Percentiles rank a stretch among this genome's conserved stretches.
Conservation (phyloP, 441 rosid genomes). For the Gossypium armourianum region DNA sequence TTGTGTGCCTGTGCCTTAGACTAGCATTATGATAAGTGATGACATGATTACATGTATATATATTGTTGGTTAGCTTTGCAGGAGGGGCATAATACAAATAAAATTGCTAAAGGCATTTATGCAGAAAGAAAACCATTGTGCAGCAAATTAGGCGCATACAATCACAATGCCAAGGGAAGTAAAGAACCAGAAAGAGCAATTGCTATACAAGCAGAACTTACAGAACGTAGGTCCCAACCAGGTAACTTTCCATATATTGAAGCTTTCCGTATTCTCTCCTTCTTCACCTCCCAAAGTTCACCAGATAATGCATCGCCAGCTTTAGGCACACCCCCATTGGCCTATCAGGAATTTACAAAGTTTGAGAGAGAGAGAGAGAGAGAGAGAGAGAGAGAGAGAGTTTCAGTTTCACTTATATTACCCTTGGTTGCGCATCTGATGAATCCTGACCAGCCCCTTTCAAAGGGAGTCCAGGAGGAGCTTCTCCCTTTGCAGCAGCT, state of each 20-base stretch:
- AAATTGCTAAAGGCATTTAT: not conserved
- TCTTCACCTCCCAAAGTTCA: slow-evolving; percentile 83
- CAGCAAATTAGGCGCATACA: not conserved
- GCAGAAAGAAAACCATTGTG: not conserved
- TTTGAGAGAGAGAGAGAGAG: slow-evolving; percentile 7
- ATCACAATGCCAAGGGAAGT: not conserved
- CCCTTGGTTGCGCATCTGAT: slow-evolving; percentile 73
- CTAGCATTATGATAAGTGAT: not conserved
- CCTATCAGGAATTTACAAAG: slow-evolving; percentile 31
- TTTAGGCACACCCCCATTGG: slow-evolving; percentile 62
- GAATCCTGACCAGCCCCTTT: slow-evolving; percentile 97
- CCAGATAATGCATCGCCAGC: slow-evolving; percentile 88
- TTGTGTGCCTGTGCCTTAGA: not conserved
- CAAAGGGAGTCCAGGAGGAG: slow-evolving; percentile 94
- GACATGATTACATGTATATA: not conserved
- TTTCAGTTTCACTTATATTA: slow-evolving; percentile 22
- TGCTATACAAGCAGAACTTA: slow-evolving; percentile 37
- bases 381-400: not conserved
- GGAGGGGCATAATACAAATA: not conserved
- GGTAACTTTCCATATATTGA: slow-evolving; percentile 70
- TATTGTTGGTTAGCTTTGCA: not conserved
- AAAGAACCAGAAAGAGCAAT: not conserved
- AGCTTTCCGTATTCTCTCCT: slow-evolving; percentile 67
- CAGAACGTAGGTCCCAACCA: slow-evolving; percentile 94
- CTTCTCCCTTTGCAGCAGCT: slow-evolving; percentile 98